Evolutionary conservation across 352 stramenopile genomes (phyloP).

Genomic region (Pythium angustatum): DNA sequence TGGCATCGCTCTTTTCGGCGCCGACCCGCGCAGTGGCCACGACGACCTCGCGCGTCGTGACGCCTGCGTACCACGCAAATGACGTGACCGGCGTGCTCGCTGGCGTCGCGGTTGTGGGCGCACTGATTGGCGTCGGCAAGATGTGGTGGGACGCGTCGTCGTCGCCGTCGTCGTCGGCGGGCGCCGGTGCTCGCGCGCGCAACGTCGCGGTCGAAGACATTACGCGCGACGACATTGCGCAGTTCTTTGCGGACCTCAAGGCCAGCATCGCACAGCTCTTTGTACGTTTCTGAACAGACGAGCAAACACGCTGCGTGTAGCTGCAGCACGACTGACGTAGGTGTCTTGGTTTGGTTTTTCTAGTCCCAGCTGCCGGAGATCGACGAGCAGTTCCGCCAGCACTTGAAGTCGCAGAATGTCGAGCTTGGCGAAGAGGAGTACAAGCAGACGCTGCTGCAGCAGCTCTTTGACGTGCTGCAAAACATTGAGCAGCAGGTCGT

Average conservation of each 20-base stretch:
- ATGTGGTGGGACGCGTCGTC: constrained; percentile 86
- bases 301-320: neutral
- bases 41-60: neutral
- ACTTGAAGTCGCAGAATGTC: constrained; percentile 71
- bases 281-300: constrained; percentile 36
- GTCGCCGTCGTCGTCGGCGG: constrained; percentile 18
- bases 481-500: constrained; percentile 63
- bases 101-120: constrained; percentile 66
- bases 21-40: constrained; percentile 14
- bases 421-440: constrained; percentile 70
- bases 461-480: constrained; percentile 79
- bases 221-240: constrained; percentile 52
- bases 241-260: constrained; percentile 78
- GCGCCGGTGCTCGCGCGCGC: neutral
- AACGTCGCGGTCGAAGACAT: constrained; percentile 49
- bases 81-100: constrained; percentile 70
- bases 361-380: constrained; percentile 71
- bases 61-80: constrained; percentile 37
- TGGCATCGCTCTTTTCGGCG: constrained; percentile 22
- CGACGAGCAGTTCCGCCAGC: constrained; percentile 58
- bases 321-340: neutral
- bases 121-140: constrained; percentile 72
- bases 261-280: constrained; percentile 63
- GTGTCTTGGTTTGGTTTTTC: neutral
- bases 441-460: constrained; percentile 68